phyloP scores from a whole-genome alignment of 306 rosid species.

The Datisca glomerata region DNA sequence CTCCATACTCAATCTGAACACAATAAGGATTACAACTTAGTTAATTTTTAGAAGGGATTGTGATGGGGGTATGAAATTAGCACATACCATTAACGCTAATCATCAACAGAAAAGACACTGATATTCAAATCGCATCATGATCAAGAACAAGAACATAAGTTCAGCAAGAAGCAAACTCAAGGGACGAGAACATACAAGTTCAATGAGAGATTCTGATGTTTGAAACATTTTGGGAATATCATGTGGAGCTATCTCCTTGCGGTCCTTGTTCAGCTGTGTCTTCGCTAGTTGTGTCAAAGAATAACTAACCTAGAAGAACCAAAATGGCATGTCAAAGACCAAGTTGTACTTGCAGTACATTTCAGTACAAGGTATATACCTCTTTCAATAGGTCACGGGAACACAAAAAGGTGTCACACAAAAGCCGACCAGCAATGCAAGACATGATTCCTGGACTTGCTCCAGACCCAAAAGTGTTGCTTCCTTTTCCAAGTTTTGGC shows the following conservation, averaged over 20 bases:
- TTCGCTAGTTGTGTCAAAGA: constrained; percentile 77
- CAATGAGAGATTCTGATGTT: constrained; percentile 56
- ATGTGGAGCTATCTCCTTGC: constrained; percentile 80
- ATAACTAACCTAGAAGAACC: constrained; percentile 76
- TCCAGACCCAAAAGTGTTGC: constrained; percentile 67
- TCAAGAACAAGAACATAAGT: too few relatives aligned
- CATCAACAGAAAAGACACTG: background rate
- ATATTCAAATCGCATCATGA: background rate
- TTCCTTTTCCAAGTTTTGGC: constrained; percentile 75
- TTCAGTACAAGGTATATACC: constrained; percentile 36
- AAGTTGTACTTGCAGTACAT: background rate
- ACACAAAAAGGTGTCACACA: constrained; percentile 85
- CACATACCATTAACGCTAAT: too few relatives aligned
- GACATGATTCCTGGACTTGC: constrained; percentile 87
- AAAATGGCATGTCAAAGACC: constrained; percentile 6
- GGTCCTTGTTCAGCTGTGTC: constrained; percentile 75
- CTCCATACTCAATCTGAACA: constrained; percentile 80
- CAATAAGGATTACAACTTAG: constrained; percentile 8
- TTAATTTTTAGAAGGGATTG: too few relatives aligned
- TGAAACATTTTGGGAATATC: constrained; percentile 71
- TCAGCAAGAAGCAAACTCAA: constrained; percentile 1
- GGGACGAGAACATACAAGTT: constrained; percentile 51
- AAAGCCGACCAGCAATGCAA: constrained; percentile 87
- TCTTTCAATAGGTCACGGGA: constrained; percentile 90
- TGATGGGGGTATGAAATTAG: too few relatives aligned